Evolutionary conservation across 768 basidiomycete species (phyloP).

Genomic region (Baorangia bicolor): DNA sequence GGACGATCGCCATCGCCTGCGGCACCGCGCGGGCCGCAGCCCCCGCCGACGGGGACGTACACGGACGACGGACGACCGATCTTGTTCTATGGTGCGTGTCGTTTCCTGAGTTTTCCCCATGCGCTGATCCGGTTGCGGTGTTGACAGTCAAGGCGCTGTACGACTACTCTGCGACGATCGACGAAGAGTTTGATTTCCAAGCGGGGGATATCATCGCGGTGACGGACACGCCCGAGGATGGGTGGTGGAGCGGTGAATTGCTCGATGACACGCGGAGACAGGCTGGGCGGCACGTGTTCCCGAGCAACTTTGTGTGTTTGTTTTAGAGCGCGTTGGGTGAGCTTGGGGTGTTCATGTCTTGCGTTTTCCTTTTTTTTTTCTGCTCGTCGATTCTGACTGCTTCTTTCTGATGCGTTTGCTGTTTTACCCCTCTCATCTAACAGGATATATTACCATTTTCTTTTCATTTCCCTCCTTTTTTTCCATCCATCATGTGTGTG

Average conservation of each 20-base stretch:
- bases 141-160: slow-evolving; percentile 81
- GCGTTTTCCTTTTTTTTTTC: background rate
- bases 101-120: too few relatives aligned
- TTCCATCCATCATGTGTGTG: background rate
- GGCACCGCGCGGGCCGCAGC: slow-evolving; percentile 34
- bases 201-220: slow-evolving; percentile 94
- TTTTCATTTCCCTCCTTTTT: background rate
- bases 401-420: background rate
- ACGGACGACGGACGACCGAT: slow-evolving; percentile 83
- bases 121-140: background rate
- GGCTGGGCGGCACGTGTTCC: slow-evolving; percentile 76
- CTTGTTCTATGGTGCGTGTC: slow-evolving; percentile 83
- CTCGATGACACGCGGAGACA: slow-evolving; percentile 74
- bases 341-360: background rate
- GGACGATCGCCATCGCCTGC: slow-evolving; percentile 53
- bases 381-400: background rate
- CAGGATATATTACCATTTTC: slow-evolving; percentile 5
- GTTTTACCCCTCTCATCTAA: slow-evolving; percentile 8
- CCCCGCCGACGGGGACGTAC: slow-evolving; percentile 66
- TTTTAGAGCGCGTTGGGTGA: slow-evolving; percentile 44
- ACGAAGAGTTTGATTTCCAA: slow-evolving; percentile 97
- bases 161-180: slow-evolving; percentile 79
- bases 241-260: slow-evolving; percentile 95
- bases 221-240: slow-evolving; percentile 90
- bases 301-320: slow-evolving; percentile 84